Base-by-base conservation (phyloP, 371 early-diverging fungal genomes). In the Lichtheimia ramosa region DNA sequence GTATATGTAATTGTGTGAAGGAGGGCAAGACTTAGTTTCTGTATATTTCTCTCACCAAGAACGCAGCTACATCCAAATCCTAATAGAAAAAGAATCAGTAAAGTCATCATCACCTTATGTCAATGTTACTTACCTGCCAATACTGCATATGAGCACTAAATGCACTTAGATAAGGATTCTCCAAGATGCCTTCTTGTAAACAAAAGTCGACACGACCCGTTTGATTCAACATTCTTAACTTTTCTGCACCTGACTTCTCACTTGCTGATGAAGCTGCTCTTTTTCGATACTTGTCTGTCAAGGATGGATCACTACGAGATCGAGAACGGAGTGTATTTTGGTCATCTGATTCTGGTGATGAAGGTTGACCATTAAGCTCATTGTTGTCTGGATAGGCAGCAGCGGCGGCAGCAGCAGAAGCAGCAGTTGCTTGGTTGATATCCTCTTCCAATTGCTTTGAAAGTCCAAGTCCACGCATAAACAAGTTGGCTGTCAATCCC, bases 161-260 rank as follows among this genome's bases (percentile, higher is more conserved):
- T 23, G 90, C 88, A 21, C 83, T 83, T n/a, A 92, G 49, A 62
- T 92, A 92, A 14, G 91, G 84, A 55, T 86, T 89, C 69, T 91
- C 92, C 25, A 92, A 72, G 40, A 91, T 70, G 12, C 90, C 90
- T 64, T 91, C 90, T 63, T 91, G 92, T 21, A 92, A 63, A 54
- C 79, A 85, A 65, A 78, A 91, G 57, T 92, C 93, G 5, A 92
- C 75, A 3, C 91, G 81, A 0, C 89, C 90, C 15, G 77, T 79
- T 10, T 73, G 73, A 65, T 92, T 92, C 48, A 92, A 65, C 28
- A 69, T 65, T 20, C 59, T 55, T 52, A 86, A 56, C 56, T 75
- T 54, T 74, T 69, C 48, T 70, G 77, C 61, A 64, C 83, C 71
- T 55, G 62, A 48, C 13, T 27, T 24, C 39, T 49, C 50, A 18